These are phyloP conservation scores for Waltergamsia citrina DNA, from an alignment of 2,329 filamentous ascomycete species.

Conservation along the genomic window DNA sequence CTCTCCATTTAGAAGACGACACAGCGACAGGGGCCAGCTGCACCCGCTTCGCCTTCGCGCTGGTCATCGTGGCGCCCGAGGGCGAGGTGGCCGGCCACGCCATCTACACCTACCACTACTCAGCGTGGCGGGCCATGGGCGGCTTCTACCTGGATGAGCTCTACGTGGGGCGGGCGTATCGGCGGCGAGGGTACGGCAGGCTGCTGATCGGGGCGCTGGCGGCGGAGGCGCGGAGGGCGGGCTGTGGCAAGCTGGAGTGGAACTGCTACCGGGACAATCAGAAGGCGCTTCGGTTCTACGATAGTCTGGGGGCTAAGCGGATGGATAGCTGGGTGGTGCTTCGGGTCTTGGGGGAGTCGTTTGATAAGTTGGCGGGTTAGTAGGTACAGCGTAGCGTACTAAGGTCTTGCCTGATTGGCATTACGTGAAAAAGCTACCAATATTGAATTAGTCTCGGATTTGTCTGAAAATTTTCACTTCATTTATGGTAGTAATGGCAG, in stretches of 20 bases:
- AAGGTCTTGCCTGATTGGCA: not conserved
- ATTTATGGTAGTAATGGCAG: no score
- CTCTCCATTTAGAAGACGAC: not conserved
- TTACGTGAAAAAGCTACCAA: no score
- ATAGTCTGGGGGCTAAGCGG: slow-evolving; percentile 6
- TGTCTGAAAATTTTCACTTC: no score
- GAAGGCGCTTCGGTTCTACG: slow-evolving; percentile 7
- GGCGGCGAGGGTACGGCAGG: slow-evolving; percentile 6
- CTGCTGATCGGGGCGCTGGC: slow-evolving; percentile 6
- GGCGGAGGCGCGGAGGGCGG: slow-evolving; percentile 1
- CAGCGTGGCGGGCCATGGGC: slow-evolving; percentile 6
- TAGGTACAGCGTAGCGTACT: not conserved
- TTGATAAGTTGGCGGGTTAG: not conserved
- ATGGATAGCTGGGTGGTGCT: slow-evolving; percentile 6
- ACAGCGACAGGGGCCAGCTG: not conserved
- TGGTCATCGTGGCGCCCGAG: slow-evolving; percentile 4
- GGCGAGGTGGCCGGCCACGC: slow-evolving; percentile 5
- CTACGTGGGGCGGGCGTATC: slow-evolving; percentile 4
- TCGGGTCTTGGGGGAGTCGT: slow-evolving; percentile 2
- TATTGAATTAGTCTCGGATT: no score
- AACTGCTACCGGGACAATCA: slow-evolving; percentile 6
- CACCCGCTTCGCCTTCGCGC: slow-evolving; percentile 3
- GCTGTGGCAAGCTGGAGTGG: slow-evolving; percentile 8
- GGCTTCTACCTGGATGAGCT: slow-evolving; percentile 8
- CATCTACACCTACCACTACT: slow-evolving; percentile 8